phyloP scores from a whole-genome alignment of 192 early-diverging fungal genomes.

The Lobosporangium transversale region DNA sequence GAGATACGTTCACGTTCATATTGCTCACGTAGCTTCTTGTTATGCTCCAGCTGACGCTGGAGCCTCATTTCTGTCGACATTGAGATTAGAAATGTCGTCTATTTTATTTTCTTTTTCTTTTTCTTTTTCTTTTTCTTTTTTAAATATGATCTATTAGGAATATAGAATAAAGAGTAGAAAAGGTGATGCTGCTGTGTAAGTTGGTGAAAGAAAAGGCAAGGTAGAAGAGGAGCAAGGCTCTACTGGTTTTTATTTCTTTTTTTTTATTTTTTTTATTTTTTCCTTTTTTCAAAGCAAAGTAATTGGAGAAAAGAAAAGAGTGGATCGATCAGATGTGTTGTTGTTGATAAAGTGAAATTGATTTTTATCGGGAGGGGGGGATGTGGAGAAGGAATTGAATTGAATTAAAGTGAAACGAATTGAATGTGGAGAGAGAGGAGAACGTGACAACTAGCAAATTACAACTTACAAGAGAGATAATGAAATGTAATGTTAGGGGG shows the following conservation, averaged over 20 bases:
- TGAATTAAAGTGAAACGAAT: no score
- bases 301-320: not conserved
- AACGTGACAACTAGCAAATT: no score
- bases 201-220: not conserved
- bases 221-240: not conserved
- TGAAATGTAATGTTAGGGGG: no score
- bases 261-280: not conserved
- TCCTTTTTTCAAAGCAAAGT: not conserved
- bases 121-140: not conserved
- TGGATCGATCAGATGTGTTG: not conserved
- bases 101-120: no score
- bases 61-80: slow-evolving; percentile 44
- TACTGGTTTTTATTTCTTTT: not conserved
- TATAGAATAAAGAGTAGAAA: no score
- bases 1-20: slow-evolving; percentile 48
- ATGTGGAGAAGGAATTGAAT: not conserved
- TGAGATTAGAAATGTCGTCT: no score
- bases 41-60: slow-evolving; percentile 51
- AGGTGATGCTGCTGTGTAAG: no score
- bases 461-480: no score
- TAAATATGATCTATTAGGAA: not conserved
- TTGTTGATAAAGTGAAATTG: no score
- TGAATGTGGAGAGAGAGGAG: no score
- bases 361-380: not conserved
- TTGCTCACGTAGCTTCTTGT: slow-evolving; percentile 47